These are phyloP conservation scores for Nepenthes gracilis DNA, from an alignment of 148 eudicot species.

Conservation along the genomic window DNA sequence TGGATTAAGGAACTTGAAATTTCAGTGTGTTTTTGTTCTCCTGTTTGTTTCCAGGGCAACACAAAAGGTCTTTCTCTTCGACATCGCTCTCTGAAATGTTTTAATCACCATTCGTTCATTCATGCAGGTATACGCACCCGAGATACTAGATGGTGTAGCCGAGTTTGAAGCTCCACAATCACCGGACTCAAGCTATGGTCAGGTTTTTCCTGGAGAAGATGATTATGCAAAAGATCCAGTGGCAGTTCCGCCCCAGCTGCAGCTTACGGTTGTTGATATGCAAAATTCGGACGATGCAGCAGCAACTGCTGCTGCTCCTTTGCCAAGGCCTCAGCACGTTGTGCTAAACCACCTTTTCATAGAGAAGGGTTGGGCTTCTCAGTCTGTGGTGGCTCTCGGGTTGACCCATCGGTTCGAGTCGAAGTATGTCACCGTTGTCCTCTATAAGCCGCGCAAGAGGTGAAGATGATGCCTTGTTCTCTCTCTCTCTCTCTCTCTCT, in stretches of 20 bases:
- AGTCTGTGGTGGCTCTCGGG: conserved; percentile 76
- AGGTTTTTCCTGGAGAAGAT: conserved; percentile 39
- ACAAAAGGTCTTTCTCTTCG: background rate
- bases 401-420: conserved; percentile 60
- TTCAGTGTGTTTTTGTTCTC: too few species aligned
- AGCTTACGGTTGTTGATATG: conserved; percentile 35
- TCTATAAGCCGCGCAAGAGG: conserved; percentile 67
- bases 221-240: conserved; percentile 69
- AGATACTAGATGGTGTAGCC: conserved; percentile 51
- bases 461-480: conserved; percentile 11
- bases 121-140: conserved; percentile 67
- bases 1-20: too few species aligned
- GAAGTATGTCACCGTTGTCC: conserved; percentile 74
- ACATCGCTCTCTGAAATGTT: background rate
- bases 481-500: background rate
- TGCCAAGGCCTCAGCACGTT: conserved; percentile 59
- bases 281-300: conserved; percentile 21
- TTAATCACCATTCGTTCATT: background rate
- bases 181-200: conserved; percentile 60
- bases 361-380: conserved; percentile 53
- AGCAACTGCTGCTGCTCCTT: background rate
- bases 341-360: conserved; percentile 79
- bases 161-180: conserved; percentile 76
- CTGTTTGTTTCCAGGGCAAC: background rate
- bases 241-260: conserved; percentile 66